phyloP scores from a whole-genome alignment of 768 basidiomycete species.

The Termitomyces sp. region DNA sequence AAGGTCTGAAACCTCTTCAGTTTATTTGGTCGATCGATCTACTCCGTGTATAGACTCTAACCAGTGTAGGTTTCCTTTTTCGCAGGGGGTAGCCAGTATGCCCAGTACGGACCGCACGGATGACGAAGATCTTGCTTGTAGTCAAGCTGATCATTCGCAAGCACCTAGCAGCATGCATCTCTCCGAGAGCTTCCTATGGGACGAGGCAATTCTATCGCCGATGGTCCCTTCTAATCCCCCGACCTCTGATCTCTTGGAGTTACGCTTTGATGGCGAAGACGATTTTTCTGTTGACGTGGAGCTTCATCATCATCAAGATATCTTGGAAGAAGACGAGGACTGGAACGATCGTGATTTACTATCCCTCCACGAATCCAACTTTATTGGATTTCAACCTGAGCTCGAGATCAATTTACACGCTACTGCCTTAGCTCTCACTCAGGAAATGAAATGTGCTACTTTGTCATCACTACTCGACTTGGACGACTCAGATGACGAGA shows the following conservation, averaged over 20 bases:
- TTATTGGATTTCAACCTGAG: background rate
- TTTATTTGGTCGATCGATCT: conserved; percentile 4
- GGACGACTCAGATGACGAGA: conserved; percentile 11
- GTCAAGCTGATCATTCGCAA: conserved; percentile 8
- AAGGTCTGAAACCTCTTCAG: conserved; percentile 36
- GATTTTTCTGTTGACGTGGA: conserved; percentile 6
- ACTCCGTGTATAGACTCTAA: conserved; percentile 27
- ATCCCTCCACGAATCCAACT: conserved; percentile 1
- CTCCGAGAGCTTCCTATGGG: conserved; percentile 13
- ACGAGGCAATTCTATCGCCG: conserved; percentile 6
- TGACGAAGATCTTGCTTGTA: conserved; percentile 19
- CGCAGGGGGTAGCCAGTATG: conserved; percentile 12
- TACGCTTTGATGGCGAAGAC: conserved; percentile 8
- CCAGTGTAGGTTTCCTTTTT: conserved; percentile 1
- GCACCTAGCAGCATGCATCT: background rate
- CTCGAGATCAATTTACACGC: background rate
- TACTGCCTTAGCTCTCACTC: background rate
- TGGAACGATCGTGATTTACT: conserved; percentile 11
- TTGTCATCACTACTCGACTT: conserved; percentile 12
- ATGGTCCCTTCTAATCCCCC: background rate
- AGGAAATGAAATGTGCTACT: background rate
- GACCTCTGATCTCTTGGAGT: conserved; percentile 2
- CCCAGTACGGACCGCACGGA: conserved; percentile 14
- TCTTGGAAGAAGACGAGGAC: conserved; percentile 5
- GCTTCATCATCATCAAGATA: conserved; percentile 8